Evolutionary conservation across 768 basidiomycete species (phyloP).

Genomic region (Suillus subaureus): DNA sequence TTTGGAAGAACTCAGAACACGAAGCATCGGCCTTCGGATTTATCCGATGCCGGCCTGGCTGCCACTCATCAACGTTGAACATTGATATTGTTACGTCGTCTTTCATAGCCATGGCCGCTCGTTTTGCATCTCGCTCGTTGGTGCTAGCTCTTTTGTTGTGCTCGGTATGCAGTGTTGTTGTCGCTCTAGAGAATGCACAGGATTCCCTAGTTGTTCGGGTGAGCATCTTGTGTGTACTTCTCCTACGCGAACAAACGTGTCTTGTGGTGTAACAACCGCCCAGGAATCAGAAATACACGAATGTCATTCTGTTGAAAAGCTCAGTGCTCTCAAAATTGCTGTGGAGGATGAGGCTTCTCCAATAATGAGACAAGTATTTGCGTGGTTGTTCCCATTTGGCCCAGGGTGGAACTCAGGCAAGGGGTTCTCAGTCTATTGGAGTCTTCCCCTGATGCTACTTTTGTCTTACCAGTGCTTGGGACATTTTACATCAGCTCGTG

Average conservation of each 20-base stretch:
- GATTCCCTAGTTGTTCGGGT: conserved; percentile 33
- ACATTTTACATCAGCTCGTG: conserved; percentile 98
- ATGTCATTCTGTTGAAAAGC: conserved; percentile 44
- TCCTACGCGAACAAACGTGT: conserved; percentile 16
- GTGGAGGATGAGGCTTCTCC: conserved; percentile 70
- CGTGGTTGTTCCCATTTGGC: conserved; percentile 85
- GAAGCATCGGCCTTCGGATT: conserved; percentile 25
- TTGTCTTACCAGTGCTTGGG: conserved; percentile 60
- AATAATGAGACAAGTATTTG: conserved; percentile 78
- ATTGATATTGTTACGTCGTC: conserved; percentile 3
- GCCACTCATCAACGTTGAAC: neutral
- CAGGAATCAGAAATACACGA: conserved; percentile 48
- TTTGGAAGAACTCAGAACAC: neutral
- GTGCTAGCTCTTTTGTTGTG: conserved; percentile 48
- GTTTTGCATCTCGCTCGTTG: conserved; percentile 26
- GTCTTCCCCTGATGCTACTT: conserved; percentile 3
- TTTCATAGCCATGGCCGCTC: conserved; percentile 21
- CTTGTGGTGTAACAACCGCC: conserved; percentile 4
- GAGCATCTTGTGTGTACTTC: conserved; percentile 18
- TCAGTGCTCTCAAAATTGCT: conserved; percentile 60
- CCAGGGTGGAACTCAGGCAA: conserved; percentile 83
- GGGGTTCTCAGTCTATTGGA: conserved; percentile 16
- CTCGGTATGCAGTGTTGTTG: conserved; percentile 24
- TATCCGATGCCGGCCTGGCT: conserved; percentile 12
- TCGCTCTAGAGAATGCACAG: conserved; percentile 22